phyloP scores from a whole-genome alignment of 768 basidiomycete genomes.

The Pleurotus citrinopileatus region DNA sequence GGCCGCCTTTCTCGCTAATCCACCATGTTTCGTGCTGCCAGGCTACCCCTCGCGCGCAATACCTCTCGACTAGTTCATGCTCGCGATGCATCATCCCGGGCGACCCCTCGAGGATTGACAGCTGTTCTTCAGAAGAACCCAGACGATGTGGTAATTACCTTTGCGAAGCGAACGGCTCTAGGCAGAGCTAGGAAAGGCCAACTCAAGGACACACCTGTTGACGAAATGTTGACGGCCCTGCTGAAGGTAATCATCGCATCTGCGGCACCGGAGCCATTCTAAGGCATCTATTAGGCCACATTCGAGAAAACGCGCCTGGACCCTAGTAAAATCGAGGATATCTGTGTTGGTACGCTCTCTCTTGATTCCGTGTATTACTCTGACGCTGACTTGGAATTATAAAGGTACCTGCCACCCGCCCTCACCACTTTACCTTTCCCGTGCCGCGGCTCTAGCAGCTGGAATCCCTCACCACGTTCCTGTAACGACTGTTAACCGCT shows the following conservation, averaged over 20 bases:
- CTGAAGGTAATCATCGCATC: slow-evolving; percentile 57
- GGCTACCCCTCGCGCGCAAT: too few species aligned
- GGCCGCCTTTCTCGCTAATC: neutral
- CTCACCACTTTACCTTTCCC: slow-evolving; percentile 77
- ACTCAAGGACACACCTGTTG: slow-evolving; percentile 83
- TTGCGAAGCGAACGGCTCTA: slow-evolving; percentile 87
- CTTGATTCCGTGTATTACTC: neutral
- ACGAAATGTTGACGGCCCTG: slow-evolving; percentile 80
- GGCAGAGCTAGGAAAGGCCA: slow-evolving; percentile 90
- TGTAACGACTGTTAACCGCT: slow-evolving; percentile 87
- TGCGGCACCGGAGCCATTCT: neutral
- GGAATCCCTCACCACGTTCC: slow-evolving; percentile 86
- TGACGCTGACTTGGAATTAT: neutral
- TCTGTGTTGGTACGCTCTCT: slow-evolving; percentile 67
- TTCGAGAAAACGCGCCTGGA: slow-evolving; percentile 65
- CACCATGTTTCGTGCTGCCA: neutral
- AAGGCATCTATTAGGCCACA: slow-evolving; percentile 46
- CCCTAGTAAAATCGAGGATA: slow-evolving; percentile 74
- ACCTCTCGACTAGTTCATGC: slow-evolving; percentile 19
- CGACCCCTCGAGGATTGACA: slow-evolving; percentile 42
- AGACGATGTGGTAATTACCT: slow-evolving; percentile 88
- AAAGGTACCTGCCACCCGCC: slow-evolving; percentile 82
- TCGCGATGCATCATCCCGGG: slow-evolving; percentile 37
- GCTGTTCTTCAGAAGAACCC: slow-evolving; percentile 65
- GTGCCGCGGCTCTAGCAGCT: slow-evolving; percentile 84